Evolutionary conservation across 495 filamentous ascomycete species (phyloP).

Genomic region (Jackrogersella multiformis): DNA sequence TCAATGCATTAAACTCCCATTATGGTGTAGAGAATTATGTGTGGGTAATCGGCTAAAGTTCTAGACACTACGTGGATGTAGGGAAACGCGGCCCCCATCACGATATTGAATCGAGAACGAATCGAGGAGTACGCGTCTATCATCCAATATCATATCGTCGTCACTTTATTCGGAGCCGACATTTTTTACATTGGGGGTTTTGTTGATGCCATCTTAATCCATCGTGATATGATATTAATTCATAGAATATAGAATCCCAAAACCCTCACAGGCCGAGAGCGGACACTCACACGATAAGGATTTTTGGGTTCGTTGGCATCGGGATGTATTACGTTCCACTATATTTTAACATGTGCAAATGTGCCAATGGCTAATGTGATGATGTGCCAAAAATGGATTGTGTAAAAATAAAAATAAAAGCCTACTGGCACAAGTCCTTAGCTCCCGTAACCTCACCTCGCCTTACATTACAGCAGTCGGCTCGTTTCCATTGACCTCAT

Average conservation of each 20-base stretch:
- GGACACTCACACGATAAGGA: slow-evolving; percentile 13
- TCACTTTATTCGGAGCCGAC: slow-evolving; percentile 19
- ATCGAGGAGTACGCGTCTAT: slow-evolving; percentile 16
- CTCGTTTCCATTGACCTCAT: slow-evolving; percentile 32
- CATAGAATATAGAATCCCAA: neutral
- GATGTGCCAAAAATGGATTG: too few species aligned
- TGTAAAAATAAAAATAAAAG: slow-evolving; percentile 12
- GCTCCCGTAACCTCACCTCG: neutral
- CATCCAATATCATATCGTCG: slow-evolving; percentile 20
- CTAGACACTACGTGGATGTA: neutral
- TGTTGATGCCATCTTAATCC: slow-evolving; percentile 9
- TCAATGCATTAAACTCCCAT: neutral
- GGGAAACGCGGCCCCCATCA: slow-evolving; percentile 8
- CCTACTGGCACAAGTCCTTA: too few species aligned
- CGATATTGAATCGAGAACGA: neutral
- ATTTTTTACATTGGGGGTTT: neutral
- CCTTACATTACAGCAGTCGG: slow-evolving; percentile 23
- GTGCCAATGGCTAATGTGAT: too few species aligned
- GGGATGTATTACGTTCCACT: too few species aligned
- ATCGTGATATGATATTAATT: neutral
- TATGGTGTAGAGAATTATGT: slow-evolving; percentile 23
- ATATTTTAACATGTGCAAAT: slow-evolving; percentile 2
- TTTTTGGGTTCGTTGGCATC: too few species aligned
- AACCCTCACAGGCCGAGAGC: slow-evolving; percentile 1
- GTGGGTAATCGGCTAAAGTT: slow-evolving; percentile 15